phyloP scores from a whole-genome alignment of 1,284 basidiomycete species.

The Schizopora paradoxa region DNA sequence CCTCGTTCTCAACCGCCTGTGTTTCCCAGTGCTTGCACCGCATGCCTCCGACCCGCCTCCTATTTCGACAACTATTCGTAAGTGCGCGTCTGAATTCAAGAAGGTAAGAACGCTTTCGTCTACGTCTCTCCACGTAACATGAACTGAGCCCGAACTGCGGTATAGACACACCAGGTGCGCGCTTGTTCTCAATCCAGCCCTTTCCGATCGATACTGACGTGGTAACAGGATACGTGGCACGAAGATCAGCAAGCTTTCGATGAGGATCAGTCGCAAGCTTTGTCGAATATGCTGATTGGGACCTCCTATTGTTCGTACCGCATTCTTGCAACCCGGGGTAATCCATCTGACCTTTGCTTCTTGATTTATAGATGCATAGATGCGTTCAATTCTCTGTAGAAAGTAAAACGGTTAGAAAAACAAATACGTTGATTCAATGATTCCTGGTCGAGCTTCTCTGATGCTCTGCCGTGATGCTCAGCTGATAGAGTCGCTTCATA shows the following conservation, averaged over 20 bases:
- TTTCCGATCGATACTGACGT: constrained; percentile 20
- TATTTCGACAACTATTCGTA: constrained; percentile 85
- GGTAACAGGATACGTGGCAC: constrained; percentile 78
- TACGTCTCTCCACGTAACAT: constrained; percentile 17
- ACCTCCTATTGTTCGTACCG: constrained; percentile 78
- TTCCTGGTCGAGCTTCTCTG: too few relatives aligned
- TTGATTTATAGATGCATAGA: constrained; percentile 21
- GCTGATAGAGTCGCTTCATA: too few relatives aligned
- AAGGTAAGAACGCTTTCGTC: constrained; percentile 45
- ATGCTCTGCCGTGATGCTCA: too few relatives aligned
- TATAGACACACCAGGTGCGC: constrained; percentile 64
- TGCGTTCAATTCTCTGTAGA: not conserved
- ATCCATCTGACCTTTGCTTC: constrained; percentile 1
- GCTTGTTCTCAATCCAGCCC: constrained; percentile 27
- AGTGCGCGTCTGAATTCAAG: constrained; percentile 86
- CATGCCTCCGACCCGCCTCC: constrained; percentile 91
- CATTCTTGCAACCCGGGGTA: too few relatives aligned
- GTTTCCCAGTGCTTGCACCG: constrained; percentile 54
- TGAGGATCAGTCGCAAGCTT: constrained; percentile 82
- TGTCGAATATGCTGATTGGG: constrained; percentile 86
- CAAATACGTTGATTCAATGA: too few relatives aligned
- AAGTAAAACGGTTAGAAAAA: too few relatives aligned
- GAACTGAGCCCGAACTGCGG: constrained; percentile 1
- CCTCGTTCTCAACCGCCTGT: constrained; percentile 29
- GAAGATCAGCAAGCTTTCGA: constrained; percentile 88